A percentile compares a stretch with the other conserved stretches of the same genome.
Evolutionary conservation across 352 stramenopile species (phyloP).

Genomic region (Globisporangium sylvaticum): DNA sequence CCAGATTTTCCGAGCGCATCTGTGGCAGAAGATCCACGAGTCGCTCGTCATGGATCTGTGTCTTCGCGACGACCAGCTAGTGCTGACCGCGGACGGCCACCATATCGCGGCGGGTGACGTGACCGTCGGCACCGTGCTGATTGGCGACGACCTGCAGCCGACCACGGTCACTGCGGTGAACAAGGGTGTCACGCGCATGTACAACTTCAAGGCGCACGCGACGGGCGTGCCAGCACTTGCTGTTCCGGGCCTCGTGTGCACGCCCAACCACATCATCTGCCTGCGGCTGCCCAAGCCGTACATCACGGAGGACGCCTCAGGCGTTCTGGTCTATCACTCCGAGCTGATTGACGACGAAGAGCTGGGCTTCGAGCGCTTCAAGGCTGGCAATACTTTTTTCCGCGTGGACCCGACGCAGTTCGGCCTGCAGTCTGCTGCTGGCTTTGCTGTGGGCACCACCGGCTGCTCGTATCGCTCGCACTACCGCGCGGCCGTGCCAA

Average conservation of each 20-base stretch:
- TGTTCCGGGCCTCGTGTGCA: slow-evolving; percentile 4
- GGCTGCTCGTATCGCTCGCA: neutral
- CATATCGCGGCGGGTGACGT: slow-evolving; percentile 11
- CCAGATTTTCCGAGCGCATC: slow-evolving; percentile 97
- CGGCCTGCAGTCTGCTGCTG: neutral
- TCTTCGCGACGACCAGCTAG: slow-evolving; percentile 13
- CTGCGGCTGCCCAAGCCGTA: slow-evolving; percentile 12
- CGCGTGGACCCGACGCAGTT: slow-evolving; percentile 2
- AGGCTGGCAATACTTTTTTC: slow-evolving; percentile 8
- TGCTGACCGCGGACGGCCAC: slow-evolving; percentile 17
- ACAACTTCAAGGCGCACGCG: slow-evolving; percentile 9
- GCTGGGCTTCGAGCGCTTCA: slow-evolving; percentile 7
- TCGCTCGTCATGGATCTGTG: slow-evolving; percentile 96
- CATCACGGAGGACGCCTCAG: slow-evolving; percentile 4
- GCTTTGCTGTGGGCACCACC: neutral
- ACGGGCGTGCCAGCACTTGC: slow-evolving; percentile 2
- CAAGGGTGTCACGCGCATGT: slow-evolving; percentile 14
- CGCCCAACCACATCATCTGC: slow-evolving; percentile 13
- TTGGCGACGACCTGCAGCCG: slow-evolving; percentile 10
- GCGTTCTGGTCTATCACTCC: slow-evolving; percentile 7
- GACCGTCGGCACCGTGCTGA: slow-evolving; percentile 11
- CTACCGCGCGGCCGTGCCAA: neutral
- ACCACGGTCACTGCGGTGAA: slow-evolving; percentile 14
- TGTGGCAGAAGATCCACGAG: slow-evolving; percentile 99
- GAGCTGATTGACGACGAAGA: slow-evolving; percentile 7